A percentile compares a stretch with the other conserved stretches of the same genome.
These are phyloP conservation scores for Pythium chondricola DNA, from an alignment of 352 stramenopile genomes.

Conservation along the genomic window DNA sequence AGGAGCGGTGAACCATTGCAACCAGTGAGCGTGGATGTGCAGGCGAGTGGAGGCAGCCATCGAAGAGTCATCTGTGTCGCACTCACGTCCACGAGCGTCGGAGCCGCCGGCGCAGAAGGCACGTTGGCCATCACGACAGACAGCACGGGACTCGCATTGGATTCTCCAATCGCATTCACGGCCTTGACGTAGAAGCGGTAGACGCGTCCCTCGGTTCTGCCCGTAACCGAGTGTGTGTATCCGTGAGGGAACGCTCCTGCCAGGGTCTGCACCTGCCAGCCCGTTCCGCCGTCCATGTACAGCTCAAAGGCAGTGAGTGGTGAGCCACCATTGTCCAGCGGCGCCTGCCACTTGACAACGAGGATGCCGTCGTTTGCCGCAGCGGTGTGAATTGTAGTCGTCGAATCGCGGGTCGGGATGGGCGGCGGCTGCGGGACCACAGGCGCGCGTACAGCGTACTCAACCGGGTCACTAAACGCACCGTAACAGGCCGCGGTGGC, in stretches of 20 bases:
- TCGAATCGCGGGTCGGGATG: conserved; percentile 45
- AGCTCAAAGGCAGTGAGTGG: conserved; percentile 90
- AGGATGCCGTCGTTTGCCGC: conserved; percentile 47
- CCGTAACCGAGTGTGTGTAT: conserved; percentile 37
- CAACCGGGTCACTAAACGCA: conserved; percentile 80
- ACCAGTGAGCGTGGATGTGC: conserved; percentile 63
- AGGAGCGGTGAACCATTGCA: conserved; percentile 78
- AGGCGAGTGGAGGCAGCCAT: conserved; percentile 59
- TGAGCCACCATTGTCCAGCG: conserved; percentile 90
- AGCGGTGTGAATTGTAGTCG: conserved; percentile 58
- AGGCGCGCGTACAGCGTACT: conserved; percentile 87
- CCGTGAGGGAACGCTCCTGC: conserved; percentile 38
- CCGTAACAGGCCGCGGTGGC: conserved; percentile 78
- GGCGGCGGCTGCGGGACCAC: conserved; percentile 81
- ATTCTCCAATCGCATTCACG: conserved; percentile 82
- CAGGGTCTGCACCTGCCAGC: conserved; percentile 42
- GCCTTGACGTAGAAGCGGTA: conserved; percentile 92
- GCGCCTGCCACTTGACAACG: conserved; percentile 78
- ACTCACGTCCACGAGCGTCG: conserved; percentile 54
- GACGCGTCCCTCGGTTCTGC: conserved; percentile 73
- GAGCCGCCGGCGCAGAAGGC: conserved; percentile 39
- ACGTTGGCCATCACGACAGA: conserved; percentile 86
- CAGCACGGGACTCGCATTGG: conserved; percentile 74
- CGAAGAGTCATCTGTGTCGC: conserved; percentile 55
- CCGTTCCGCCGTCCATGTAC: conserved; percentile 76